These are phyloP conservation scores for Phascolomyces articulosus DNA, from an alignment of 371 early-diverging fungal species.

Conservation along the genomic window DNA sequence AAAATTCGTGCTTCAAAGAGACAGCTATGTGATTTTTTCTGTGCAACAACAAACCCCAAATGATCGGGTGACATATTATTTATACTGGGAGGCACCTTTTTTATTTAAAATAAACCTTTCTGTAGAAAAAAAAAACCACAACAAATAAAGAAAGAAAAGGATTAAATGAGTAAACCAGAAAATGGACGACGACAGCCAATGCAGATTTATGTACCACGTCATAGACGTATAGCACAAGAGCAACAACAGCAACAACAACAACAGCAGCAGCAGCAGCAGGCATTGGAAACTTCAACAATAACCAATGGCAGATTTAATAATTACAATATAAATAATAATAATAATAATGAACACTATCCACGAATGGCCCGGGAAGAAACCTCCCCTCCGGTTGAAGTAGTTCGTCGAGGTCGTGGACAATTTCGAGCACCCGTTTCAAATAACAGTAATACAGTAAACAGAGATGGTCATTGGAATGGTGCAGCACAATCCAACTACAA, in stretches of 20 bases:
- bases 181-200: slow-evolving; percentile 5
- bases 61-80: too few relatives aligned
- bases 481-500: neutral
- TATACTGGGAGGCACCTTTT: too few relatives aligned
- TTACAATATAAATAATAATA: neutral
- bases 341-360: neutral
- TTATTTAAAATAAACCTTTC: neutral
- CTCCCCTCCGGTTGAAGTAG: slow-evolving; percentile 14
- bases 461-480: neutral
- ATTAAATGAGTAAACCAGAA: neutral
- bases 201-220: slow-evolving; percentile 33
- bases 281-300: neutral
- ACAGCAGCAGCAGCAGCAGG: neutral
- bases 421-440: slow-evolving; percentile 29
- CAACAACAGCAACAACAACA: neutral
- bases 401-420: slow-evolving; percentile 29
- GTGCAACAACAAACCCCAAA: too few relatives aligned
- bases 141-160: neutral
- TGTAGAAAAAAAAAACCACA: neutral
- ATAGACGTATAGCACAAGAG: slow-evolving; percentile 17
- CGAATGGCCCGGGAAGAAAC: neutral
- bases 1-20: too few relatives aligned
- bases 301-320: neutral
- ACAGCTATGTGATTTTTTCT: too few relatives aligned
- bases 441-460: neutral